Evolutionary conservation across 768 basidiomycete species (phyloP).

Genomic region (Wakefieldia striispora): DNA sequence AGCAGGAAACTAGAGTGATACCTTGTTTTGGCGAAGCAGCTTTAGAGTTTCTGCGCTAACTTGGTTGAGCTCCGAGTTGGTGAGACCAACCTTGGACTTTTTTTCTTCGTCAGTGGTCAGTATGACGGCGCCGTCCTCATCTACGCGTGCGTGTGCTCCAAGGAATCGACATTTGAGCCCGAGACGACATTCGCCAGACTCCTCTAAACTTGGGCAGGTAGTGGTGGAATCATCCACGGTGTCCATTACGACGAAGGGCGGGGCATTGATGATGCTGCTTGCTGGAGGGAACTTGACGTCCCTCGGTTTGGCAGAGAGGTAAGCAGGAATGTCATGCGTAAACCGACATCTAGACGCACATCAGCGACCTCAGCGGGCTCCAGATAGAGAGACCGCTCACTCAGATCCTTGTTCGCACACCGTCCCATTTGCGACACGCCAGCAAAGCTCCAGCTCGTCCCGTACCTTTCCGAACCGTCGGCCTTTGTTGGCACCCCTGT

Average conservation of each 20-base stretch:
- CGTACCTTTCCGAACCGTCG: constrained; percentile 73
- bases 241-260: constrained; percentile 48
- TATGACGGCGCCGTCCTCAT: constrained; percentile 43
- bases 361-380: neutral
- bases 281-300: constrained; percentile 64
- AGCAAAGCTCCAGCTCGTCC: constrained; percentile 84
- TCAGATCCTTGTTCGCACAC: constrained; percentile 69
- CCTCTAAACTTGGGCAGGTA: constrained; percentile 26
- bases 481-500: constrained; percentile 80
- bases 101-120: constrained; percentile 58
- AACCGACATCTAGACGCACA: constrained; percentile 59
- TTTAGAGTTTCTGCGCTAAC: constrained; percentile 56
- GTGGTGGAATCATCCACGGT: constrained; percentile 10
- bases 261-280: constrained; percentile 39
- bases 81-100: constrained; percentile 44
- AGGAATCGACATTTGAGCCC: constrained; percentile 93
- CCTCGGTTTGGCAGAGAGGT: constrained; percentile 70
- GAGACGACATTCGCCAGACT: constrained; percentile 31
- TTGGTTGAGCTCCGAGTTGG: constrained; percentile 69
- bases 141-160: constrained; percentile 63
- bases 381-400: constrained; percentile 35
- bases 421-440: constrained; percentile 67
- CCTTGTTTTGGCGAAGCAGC: constrained; percentile 66
- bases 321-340: constrained; percentile 73
- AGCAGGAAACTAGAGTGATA: constrained; percentile 25